phyloP scores from a whole-genome alignment of 2,329 filamentous ascomycete genomes.

The Xylariales sp. region DNA sequence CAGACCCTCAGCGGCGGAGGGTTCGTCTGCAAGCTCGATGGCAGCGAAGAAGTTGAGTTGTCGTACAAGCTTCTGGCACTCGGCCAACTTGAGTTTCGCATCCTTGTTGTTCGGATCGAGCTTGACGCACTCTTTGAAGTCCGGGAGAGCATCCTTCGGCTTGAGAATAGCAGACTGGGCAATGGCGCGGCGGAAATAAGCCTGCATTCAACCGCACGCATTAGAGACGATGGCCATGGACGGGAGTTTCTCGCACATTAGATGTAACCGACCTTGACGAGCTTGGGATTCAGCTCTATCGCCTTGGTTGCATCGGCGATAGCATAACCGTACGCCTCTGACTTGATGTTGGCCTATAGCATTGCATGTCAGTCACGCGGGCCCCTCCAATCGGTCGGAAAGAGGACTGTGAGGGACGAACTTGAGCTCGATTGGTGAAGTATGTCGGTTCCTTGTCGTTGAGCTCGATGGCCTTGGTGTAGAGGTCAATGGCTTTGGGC shows the following conservation, averaged over 20 bases:
- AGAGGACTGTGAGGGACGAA: conserved; percentile 36
- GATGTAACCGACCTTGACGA: conserved; percentile 67
- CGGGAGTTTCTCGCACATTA: neutral
- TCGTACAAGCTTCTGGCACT: conserved; percentile 93
- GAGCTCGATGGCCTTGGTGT: conserved; percentile 80
- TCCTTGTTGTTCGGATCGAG: conserved; percentile 86
- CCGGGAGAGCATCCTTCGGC: conserved; percentile 80
- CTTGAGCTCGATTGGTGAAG: conserved; percentile 93
- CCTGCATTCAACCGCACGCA: conserved; percentile 44
- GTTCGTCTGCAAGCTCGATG: conserved; percentile 88
- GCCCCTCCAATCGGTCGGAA: conserved; percentile 18
- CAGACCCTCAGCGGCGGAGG: conserved; percentile 85
- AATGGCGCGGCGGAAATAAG: conserved; percentile 89
- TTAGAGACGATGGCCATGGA: neutral
- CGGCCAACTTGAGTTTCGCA: conserved; percentile 82
- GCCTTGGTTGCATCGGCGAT: conserved; percentile 87
- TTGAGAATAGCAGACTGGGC: conserved; percentile 87
- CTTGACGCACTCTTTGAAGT: conserved; percentile 87
- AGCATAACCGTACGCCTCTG: conserved; percentile 90
- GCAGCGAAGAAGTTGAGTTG: conserved; percentile 89
- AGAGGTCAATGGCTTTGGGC: conserved; percentile 74
- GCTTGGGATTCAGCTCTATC: conserved; percentile 79
- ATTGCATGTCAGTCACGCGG: conserved; percentile 42
- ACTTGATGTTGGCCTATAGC: conserved; percentile 81
- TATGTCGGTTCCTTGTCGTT: conserved; percentile 83